phyloP scores from a whole-genome alignment of 2,329 filamentous ascomycete genomes.

The Colletotrichum costaricense region DNA sequence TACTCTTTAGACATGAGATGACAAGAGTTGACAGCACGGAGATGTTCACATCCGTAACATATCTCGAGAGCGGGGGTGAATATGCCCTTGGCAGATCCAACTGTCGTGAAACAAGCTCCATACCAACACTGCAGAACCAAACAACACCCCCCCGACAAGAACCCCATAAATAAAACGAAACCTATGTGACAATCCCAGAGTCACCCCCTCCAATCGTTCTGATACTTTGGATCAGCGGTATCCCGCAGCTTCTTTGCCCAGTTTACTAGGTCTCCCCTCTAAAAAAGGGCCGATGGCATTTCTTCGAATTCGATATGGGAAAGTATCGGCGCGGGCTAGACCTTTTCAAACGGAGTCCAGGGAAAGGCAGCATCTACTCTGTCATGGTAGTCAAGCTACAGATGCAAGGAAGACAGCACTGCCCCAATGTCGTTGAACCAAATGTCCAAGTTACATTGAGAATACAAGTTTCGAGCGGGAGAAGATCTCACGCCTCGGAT shows the following conservation, averaged over 20 bases:
- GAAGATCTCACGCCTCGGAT: background rate
- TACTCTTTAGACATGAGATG: background rate
- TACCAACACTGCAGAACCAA: background rate
- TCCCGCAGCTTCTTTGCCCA: background rate
- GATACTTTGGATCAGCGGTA: background rate
- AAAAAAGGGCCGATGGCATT: background rate
- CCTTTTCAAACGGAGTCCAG: background rate
- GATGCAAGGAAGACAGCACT: background rate
- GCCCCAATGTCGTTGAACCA: background rate
- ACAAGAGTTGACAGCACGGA: background rate
- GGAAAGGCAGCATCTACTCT: background rate
- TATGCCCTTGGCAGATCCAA: conserved; percentile 12
- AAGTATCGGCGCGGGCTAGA: background rate
- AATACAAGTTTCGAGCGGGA: background rate
- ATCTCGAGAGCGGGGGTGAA: background rate
- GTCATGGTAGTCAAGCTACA: background rate
- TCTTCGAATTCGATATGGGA: background rate
- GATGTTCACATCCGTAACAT: background rate
- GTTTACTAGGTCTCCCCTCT: background rate
- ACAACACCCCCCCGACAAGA: background rate
- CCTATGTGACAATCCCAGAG: background rate
- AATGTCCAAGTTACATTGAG: background rate
- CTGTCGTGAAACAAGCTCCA: conserved; percentile 24
- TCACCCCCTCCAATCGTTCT: background rate
- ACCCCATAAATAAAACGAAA: conserved; percentile 14